Evolutionary conservation across 1,139 yeast genomes (phyloP), one percentile per base, ranked within the genome.

Genomic region (Geotrichum europaeum): DNA sequence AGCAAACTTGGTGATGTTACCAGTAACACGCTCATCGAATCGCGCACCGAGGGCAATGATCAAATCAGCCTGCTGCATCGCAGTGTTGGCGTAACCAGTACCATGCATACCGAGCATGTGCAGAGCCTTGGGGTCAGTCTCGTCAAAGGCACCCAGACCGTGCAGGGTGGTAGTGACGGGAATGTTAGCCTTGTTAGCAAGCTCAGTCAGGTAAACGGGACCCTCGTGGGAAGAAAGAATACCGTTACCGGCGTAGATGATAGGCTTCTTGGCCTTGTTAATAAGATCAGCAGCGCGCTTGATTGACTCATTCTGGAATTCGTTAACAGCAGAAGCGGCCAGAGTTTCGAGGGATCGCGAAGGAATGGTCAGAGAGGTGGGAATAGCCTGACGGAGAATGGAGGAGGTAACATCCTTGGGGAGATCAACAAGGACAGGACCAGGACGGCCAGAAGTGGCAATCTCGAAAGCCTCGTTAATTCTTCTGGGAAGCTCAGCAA

Each of bases 51-150:
- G 81, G 25, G 98, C 98, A 68, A 94, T 79, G 72, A 94, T 89
- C 70, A 94, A 79, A 76, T 94, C 99, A 51, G 99, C 96, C 63
- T 84, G 81, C 78, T 94, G 99, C 69, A 94, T 87, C 55, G 98
- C 96, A 69, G 89, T 75, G 79, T 94, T 94, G 68, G 99, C 99
- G 69, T 92, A 92, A 55, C 94, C 97, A 64, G 86, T 82, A 66
- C 99, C 99, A 76, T 94, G 99, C 99, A 94, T 94, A 70, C 99
- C 99, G 68, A 94, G 82, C 95, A 94, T 89, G 75, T 92, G 97
- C 67, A 94, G 78, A 36, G 97, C 86, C 76, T 91, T 91, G 66
- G 87, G 85, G 76, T 92, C 96, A 65, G 82, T 84, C 78, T 94
- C 98, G 76, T 94, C 97, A 71, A 87, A 94, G 9, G 96, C 89